A percentile compares a stretch with the other conserved stretches of the same genome.
Conservation (phyloP, 495 filamentous ascomycete species). For the Lophiostoma macrostomum region DNA sequence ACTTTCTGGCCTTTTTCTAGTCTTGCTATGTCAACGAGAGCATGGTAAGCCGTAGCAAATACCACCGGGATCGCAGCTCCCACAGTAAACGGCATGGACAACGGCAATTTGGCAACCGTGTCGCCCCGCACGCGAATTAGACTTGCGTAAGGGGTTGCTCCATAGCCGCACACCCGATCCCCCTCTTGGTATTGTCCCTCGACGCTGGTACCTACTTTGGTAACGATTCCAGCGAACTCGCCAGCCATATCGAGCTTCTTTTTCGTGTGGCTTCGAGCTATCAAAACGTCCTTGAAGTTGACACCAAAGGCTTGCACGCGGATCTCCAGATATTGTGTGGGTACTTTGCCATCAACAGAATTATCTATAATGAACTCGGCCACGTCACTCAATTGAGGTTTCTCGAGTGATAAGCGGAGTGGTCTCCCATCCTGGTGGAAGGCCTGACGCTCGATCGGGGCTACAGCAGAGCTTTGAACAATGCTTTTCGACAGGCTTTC, state of each 20-base stretch:
- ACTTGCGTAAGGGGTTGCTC: neutral
- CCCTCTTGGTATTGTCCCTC: slow-evolving; percentile 16
- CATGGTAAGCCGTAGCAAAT: slow-evolving; percentile 27
- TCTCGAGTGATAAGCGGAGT: no score
- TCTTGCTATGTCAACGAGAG: slow-evolving; percentile 31
- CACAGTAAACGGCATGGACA: neutral
- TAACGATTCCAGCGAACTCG: slow-evolving; percentile 43
- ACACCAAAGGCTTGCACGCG: slow-evolving; percentile 25
- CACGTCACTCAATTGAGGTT: no score
- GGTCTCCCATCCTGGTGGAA: no score
- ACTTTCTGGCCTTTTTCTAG: slow-evolving; percentile 32
- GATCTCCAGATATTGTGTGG: neutral
- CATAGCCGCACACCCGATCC: slow-evolving; percentile 31
- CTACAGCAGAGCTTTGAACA: no score
- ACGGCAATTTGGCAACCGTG: neutral
- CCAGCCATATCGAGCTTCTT: slow-evolving; percentile 19
- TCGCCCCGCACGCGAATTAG: neutral
- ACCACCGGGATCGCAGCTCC: neutral
- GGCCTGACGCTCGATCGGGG: no score
- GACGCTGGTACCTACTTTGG: slow-evolving; percentile 32
- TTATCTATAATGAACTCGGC: neutral
- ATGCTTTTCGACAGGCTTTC: no score
- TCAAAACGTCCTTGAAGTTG: slow-evolving; percentile 1
- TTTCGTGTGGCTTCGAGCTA: neutral
- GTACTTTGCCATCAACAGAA: neutral